Evolutionary conservation across 2,329 filamentous ascomycete species (phyloP).

Genomic region (Aspergillus hortae): DNA sequence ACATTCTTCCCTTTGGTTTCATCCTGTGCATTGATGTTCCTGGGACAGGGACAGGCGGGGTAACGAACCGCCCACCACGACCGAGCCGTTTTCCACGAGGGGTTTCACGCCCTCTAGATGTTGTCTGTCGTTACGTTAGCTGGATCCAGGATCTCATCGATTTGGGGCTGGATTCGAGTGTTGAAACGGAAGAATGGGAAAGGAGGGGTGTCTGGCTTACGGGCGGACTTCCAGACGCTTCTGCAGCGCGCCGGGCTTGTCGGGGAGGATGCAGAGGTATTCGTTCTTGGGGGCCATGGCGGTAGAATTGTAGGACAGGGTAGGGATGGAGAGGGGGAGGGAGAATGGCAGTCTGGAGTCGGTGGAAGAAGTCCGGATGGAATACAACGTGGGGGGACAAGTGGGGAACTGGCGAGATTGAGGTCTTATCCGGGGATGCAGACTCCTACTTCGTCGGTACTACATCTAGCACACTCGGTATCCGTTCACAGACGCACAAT

Average conservation of each 20-base stretch:
- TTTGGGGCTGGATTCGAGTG: background rate
- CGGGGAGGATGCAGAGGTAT: constrained; percentile 67
- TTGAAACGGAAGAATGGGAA: background rate
- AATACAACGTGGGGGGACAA: background rate
- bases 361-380: background rate
- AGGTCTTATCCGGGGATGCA: background rate
- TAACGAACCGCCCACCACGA: constrained; percentile 62
- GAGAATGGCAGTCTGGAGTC: background rate
- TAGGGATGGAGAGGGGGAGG: background rate
- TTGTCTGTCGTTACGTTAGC: constrained; percentile 22
- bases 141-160: background rate
- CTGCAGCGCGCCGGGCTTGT: constrained; percentile 57
- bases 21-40: no score
- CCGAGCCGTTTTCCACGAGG: constrained; percentile 52
- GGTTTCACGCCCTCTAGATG: constrained; percentile 59
- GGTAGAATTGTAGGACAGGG: background rate
- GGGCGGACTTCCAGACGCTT: constrained; percentile 55
- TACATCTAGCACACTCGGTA: no score
- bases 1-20: no score
- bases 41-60: constrained; percentile 3
- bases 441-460: no score
- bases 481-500: background rate
- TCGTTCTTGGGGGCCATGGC: constrained; percentile 48
- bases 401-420: background rate
- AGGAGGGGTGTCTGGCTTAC: constrained; percentile 20